A percentile compares a stretch with the other conserved stretches of the same genome.
Evolutionary conservation across 2,329 filamentous ascomycete genomes (phyloP).

Genomic region (Xylariaceae sp.): DNA sequence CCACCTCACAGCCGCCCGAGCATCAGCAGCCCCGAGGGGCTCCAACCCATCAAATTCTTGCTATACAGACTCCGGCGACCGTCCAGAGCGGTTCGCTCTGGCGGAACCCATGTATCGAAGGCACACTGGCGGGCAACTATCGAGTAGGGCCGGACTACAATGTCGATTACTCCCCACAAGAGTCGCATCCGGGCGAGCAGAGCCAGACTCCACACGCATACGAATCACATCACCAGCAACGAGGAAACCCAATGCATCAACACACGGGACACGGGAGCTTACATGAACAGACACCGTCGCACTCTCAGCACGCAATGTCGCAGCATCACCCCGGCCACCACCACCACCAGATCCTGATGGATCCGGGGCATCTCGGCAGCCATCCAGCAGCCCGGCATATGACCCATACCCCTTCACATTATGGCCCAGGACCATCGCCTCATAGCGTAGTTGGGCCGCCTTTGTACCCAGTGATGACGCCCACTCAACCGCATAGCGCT

Average conservation of each 20-base stretch:
- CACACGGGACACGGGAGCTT: constrained; percentile 50
- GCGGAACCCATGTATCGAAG: constrained; percentile 73
- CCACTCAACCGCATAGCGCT: constrained; percentile 37
- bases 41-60: constrained; percentile 58
- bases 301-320: constrained; percentile 44
- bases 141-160: constrained; percentile 70
- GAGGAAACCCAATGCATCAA: constrained; percentile 54
- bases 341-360: constrained; percentile 60
- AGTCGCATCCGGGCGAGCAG: constrained; percentile 66
- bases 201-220: constrained; percentile 67
- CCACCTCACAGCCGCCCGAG: constrained; percentile 37
- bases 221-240: constrained; percentile 52
- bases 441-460: constrained; percentile 50
- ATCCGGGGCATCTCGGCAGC: constrained; percentile 56
- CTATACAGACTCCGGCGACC: constrained; percentile 66
- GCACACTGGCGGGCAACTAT: constrained; percentile 75
- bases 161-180: constrained; percentile 74
- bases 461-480: constrained; percentile 55
- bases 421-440: constrained; percentile 50
- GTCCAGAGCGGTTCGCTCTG: constrained; percentile 77
- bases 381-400: constrained; percentile 51
- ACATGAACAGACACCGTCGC: constrained; percentile 47
- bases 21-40: constrained; percentile 57
- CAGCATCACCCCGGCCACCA: constrained; percentile 53
- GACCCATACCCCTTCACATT: constrained; percentile 57